Base-by-base conservation (phyloP, 2,329 filamentous ascomycete species). In the Aspergillus ruber region DNA sequence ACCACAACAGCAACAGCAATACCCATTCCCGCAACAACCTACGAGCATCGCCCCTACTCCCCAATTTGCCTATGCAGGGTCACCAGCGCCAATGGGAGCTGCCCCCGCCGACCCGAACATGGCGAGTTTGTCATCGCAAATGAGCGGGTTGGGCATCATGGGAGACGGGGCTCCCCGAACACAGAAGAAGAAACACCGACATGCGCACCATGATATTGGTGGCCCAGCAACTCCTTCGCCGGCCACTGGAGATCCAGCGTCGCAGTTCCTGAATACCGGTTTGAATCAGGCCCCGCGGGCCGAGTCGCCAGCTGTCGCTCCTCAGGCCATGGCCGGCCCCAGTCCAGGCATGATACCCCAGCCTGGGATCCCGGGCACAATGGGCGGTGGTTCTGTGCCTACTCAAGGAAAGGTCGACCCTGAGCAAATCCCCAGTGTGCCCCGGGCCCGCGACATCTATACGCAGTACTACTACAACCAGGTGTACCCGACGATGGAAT, bases 401-500 rank as follows among this genome's bases (percentile, higher is more conserved):
- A 82, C 84, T 7, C 84, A 86, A 70, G 82, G 83, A 44, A 82
- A 84, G 61, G 87, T 97, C 46, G 89, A 95, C 52, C 84, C 90
- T 15, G 90, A 97, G 63, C 88, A 95, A 60, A 88, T 96, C 59
- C 93, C 93, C 38, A 96, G 90, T 64, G 81, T 98, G 44, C 90
- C 93, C 10, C 72, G 84, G 57, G 88, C 90, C 58, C 83, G 93
- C 72, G 93, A 98, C 67, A 70, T 81, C 6, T 79, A 88, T 6
- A 88, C 93, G 55, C 84, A 86, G 55, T 86, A 90, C 72, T 98
- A 91, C 65, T 80, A 94, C 58, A 83, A 79, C 57, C 87, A 95
- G 67, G 78, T 95, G 44, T 97, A 96, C 66, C 90, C 91, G 15
- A 98, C 93, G 3, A 95, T 97, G 73, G 91, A 97, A 71, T 87